Evolutionary conservation across 352 stramenopile species (phyloP).

Genomic region (Blastocystis sp.): DNA sequence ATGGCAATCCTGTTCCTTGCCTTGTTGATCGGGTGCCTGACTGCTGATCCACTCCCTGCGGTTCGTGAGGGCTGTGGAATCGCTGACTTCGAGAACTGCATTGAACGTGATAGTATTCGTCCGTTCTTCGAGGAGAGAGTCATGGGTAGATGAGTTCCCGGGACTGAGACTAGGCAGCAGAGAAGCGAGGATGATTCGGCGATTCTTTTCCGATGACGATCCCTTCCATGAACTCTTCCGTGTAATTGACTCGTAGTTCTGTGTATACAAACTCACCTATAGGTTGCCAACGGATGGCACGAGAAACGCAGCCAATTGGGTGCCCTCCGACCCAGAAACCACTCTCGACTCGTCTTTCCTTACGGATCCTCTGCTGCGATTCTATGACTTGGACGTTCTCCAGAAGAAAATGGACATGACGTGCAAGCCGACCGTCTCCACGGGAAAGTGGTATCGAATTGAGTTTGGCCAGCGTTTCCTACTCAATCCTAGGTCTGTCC

Average conservation of each 20-base stretch:
- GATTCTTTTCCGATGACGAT: conserved; percentile 29
- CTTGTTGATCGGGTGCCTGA: too few relatives aligned
- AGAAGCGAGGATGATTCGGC: not conserved
- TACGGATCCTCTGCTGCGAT: not conserved
- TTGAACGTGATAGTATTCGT: conserved; percentile 30
- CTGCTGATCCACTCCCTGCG: too few relatives aligned
- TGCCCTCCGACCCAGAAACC: too few relatives aligned
- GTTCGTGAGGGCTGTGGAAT: not conserved
- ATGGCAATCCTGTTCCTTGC: too few relatives aligned
- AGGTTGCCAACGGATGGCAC: too few relatives aligned
- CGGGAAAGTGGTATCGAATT: conserved; percentile 53
- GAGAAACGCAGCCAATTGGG: too few relatives aligned
- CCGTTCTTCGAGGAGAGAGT: not conserved
- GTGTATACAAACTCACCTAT: not conserved
- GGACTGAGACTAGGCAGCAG: not conserved
- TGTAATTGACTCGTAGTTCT: conserved; percentile 14
- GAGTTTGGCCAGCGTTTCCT: not conserved
- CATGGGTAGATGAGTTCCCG: not conserved
- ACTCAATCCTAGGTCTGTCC: conserved; percentile 7
- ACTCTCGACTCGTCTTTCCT: not conserved
- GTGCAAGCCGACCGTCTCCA: conserved; percentile 12
- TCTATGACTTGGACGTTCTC: conserved; percentile 2
- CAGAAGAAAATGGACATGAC: conserved; percentile 8
- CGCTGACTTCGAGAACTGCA: not conserved
- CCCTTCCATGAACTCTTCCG: conserved; percentile 52